These are phyloP conservation scores for Calonectria pteridis DNA, from an alignment of 2,329 filamentous ascomycete genomes.

Conservation along the genomic window DNA sequence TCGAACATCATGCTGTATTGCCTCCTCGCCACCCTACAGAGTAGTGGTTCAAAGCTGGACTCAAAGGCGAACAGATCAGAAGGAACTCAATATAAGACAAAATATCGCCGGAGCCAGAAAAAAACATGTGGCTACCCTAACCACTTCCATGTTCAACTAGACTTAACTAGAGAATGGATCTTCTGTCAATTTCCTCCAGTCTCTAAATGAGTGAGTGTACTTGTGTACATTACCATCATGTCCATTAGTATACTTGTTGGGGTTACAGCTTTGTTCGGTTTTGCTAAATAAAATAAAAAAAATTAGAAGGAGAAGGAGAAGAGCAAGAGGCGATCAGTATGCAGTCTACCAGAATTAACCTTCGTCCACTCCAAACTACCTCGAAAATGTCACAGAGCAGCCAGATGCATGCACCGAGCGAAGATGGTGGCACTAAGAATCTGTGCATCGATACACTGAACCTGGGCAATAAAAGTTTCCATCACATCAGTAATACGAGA, in stretches of 20 bases:
- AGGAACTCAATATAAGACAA: not conserved
- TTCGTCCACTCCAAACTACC: not conserved
- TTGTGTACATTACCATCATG: not conserved
- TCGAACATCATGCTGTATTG: not conserved
- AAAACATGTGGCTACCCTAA: rapidly evolving
- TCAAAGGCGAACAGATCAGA: not conserved
- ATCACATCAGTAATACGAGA: not conserved
- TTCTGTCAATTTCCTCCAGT: not conserved
- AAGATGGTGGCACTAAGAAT: no score
- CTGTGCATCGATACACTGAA: not conserved
- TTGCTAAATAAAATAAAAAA: no score
- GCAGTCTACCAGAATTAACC: not conserved
- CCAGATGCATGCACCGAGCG: not conserved
- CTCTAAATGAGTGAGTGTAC: not conserved
- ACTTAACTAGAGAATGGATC: not conserved
- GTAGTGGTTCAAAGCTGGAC: not conserved
- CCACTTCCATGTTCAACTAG: not conserved
- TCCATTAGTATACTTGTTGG: not conserved
- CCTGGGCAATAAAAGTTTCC: not conserved
- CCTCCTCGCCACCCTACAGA: not conserved
- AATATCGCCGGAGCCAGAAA: not conserved
- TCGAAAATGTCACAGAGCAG: not conserved
- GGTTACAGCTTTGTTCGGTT: not conserved
- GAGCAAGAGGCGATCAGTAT: not conserved
- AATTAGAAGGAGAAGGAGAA: not conserved